A percentile compares a stretch with the other conserved stretches of the same genome.
phyloP scores from a whole-genome alignment of 306 rosid species.

The Ormosia semicastrata region DNA sequence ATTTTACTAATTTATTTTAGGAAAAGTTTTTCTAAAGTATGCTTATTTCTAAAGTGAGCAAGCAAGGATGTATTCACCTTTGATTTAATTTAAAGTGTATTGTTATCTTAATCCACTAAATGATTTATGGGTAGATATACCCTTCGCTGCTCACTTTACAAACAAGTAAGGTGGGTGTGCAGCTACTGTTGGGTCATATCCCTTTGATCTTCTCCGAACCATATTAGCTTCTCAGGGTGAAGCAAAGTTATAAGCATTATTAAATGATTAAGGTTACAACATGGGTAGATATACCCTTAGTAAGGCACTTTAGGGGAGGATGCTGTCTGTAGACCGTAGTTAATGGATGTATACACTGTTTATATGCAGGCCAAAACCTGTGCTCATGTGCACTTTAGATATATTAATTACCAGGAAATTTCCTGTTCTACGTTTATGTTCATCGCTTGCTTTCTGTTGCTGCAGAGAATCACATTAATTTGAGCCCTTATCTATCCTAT shows the following conservation, averaged over 20 bases:
- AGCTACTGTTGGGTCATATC: constrained; percentile 94
- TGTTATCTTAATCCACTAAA: not conserved
- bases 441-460: constrained; percentile 25
- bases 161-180: constrained; percentile 73
- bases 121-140: not conserved
- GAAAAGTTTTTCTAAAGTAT: not conserved
- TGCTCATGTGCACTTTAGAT: not conserved
- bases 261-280: not conserved
- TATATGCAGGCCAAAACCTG: not conserved
- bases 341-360: not conserved
- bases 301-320: not conserved
- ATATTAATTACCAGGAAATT: not conserved
- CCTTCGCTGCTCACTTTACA: not conserved
- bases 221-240: constrained; percentile 98
- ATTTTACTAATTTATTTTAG: not conserved
- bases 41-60: not conserved
- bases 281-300: no score
- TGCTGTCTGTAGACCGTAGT: not conserved
- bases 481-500: constrained; percentile 91
- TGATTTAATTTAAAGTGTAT: not conserved
- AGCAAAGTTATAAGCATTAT: constrained; percentile 68
- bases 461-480: constrained; percentile 81
- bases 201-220: constrained; percentile 98
- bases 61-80: no score
- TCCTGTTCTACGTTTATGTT: constrained; percentile 19